Evolutionary conservation across 306 rosid genomes (phyloP).

Genomic region (Psophocarpus tetragonolobus): DNA sequence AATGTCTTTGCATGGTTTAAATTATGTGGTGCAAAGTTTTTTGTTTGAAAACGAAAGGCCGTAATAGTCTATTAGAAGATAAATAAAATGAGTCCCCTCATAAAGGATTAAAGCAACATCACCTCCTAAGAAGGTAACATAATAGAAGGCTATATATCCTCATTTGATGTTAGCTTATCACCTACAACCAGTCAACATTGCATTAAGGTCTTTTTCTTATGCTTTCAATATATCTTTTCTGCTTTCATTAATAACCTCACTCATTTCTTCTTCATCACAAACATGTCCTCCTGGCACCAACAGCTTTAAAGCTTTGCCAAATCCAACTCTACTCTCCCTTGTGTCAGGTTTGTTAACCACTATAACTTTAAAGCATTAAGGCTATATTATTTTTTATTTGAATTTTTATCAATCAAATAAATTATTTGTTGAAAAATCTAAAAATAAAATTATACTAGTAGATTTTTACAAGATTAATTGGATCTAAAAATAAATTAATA

Average conservation of each 20-base stretch:
- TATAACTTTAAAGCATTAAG: no score
- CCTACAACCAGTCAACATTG: conserved; percentile 4
- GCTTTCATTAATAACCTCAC: not conserved
- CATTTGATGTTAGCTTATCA: not conserved
- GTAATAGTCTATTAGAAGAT: not conserved
- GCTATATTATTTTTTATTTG: no score
- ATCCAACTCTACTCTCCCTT: not conserved
- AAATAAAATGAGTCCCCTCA: not conserved
- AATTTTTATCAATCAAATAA: no score
- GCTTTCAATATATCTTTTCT: not conserved
- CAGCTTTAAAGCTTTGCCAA: not conserved
- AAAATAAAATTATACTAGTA: no score
- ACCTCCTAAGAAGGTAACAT: not conserved
- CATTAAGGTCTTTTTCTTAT: not conserved
- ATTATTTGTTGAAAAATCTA: no score
- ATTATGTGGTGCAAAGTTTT: not conserved
- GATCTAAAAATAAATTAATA: no score
- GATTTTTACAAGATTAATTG: no score
- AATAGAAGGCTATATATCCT: not conserved
- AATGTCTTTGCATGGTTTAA: not conserved
- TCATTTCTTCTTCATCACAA: not conserved
- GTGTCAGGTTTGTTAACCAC: not conserved
- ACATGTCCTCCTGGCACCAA: not conserved
- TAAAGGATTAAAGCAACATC: conserved; percentile 3
- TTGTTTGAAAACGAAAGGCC: not conserved